These are phyloP conservation scores for Boeremia lycopersici DNA, from an alignment of 2,329 filamentous ascomycete species.

Conservation along the genomic window DNA sequence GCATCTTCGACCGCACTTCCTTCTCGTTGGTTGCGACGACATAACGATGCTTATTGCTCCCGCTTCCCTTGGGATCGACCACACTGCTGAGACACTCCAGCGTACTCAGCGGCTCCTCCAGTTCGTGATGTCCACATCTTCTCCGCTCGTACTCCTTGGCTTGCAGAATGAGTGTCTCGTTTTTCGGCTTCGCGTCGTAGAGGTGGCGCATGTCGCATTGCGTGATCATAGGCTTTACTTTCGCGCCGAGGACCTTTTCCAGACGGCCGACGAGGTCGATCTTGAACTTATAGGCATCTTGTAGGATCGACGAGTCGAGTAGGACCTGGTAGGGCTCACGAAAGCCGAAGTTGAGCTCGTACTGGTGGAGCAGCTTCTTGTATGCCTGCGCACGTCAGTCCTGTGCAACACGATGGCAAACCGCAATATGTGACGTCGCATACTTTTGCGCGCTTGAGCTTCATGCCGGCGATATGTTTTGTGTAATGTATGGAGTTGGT, in stretches of 20 bases:
- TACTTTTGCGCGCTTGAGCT: slow-evolving; percentile 43
- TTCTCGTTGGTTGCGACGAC: slow-evolving; percentile 76
- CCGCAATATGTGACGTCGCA: neutral
- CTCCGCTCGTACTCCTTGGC: slow-evolving; percentile 78
- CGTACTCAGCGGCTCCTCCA: slow-evolving; percentile 72
- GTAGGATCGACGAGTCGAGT: slow-evolving; percentile 85
- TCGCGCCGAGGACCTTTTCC: slow-evolving; percentile 82
- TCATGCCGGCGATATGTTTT: slow-evolving; percentile 28
- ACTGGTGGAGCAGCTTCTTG: slow-evolving; percentile 92
- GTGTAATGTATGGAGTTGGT: slow-evolving; percentile 1
- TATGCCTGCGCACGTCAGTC: slow-evolving; percentile 74
- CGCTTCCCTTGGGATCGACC: slow-evolving; percentile 75
- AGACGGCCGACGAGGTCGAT: slow-evolving; percentile 81
- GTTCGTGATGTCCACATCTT: slow-evolving; percentile 78
- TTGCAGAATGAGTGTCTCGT: slow-evolving; percentile 69
- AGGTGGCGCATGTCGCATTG: slow-evolving; percentile 82
- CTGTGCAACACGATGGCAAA: slow-evolving; percentile 52
- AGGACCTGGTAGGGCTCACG: slow-evolving; percentile 82
- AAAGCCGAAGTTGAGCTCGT: slow-evolving; percentile 85
- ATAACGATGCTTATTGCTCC: slow-evolving; percentile 78
- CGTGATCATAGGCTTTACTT: slow-evolving; percentile 84
- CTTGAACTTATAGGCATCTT: slow-evolving; percentile 80
- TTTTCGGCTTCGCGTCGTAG: slow-evolving; percentile 65
- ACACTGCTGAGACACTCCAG: slow-evolving; percentile 75
- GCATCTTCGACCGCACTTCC: slow-evolving; percentile 67